Conservation (phyloP, 2,329 filamentous ascomycete species). For the Penicillium concentricum region DNA sequence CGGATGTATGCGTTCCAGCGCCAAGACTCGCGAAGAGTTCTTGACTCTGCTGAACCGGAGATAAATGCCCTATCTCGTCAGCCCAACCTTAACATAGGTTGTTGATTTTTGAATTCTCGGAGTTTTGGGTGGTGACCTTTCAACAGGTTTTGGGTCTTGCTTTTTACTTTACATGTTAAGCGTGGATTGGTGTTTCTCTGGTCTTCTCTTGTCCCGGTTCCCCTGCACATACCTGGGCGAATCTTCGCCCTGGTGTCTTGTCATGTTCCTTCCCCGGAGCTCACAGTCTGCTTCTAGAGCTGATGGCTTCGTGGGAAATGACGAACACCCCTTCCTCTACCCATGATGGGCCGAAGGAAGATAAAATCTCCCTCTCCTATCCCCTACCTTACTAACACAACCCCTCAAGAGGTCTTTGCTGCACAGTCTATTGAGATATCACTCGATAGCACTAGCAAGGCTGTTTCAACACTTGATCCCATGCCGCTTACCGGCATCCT, state of each 20-base stretch:
- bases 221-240: slow-evolving; percentile 13
- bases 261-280: not conserved
- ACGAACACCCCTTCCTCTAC: not conserved
- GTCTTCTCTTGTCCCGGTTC: slow-evolving; percentile 14
- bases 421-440: slow-evolving; percentile 3
- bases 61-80: slow-evolving; percentile 26
- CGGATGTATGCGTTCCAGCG: slow-evolving; percentile 89
- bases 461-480: slow-evolving; percentile 29
- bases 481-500: slow-evolving; percentile 5
- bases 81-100: slow-evolving; percentile 25
- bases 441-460: slow-evolving; percentile 16
- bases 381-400: slow-evolving; percentile 9
- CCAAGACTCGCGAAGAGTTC: slow-evolving; percentile 95
- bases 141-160: slow-evolving; percentile 39
- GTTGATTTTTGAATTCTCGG: slow-evolving; percentile 29
- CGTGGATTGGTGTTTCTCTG: slow-evolving; percentile 23
- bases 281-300: not conserved
- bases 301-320: not conserved
- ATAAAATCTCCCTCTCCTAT: not conserved
- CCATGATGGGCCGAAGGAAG: not conserved
- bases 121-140: slow-evolving; percentile 42
- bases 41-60: slow-evolving; percentile 70
- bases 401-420: slow-evolving; percentile 10
- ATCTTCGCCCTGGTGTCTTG: not conserved
- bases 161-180: slow-evolving; percentile 20